Conservation (phyloP, 1,284 basidiomycete species). For the Microbotryomycetes sp. region DNA sequence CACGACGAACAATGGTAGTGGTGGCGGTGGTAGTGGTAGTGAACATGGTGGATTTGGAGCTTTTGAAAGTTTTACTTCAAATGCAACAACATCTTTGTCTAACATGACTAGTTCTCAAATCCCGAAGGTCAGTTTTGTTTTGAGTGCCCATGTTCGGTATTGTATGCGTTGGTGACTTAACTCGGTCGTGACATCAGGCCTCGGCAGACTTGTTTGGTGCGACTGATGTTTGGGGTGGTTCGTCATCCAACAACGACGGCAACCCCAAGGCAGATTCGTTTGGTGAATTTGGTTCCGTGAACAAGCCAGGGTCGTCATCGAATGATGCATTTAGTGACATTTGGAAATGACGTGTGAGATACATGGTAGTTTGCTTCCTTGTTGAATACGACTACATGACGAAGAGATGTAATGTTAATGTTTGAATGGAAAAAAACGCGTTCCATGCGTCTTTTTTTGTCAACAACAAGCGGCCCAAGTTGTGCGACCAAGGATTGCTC, state of each 20-base stretch:
- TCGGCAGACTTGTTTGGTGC: not conserved
- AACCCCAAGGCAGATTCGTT: conserved; percentile 15
- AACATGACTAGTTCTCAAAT: not conserved
- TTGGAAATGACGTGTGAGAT: conserved; percentile 11
- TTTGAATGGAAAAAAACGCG: not conserved
- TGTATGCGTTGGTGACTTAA: not conserved
- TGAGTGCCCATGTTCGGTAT: not conserved
- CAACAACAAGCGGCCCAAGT: too few species aligned
- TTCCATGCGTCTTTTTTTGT: not conserved
- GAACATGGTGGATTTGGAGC: conserved; percentile 4
- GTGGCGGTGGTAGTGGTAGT: not conserved
- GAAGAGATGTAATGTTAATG: too few species aligned
- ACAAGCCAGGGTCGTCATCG: not conserved
- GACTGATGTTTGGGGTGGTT: conserved; percentile 1
- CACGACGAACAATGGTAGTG: not conserved
- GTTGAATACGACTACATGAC: not conserved
- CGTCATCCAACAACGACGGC: not conserved
- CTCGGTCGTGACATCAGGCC: not conserved
- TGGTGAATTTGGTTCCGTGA: conserved; percentile 19
- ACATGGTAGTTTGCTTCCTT: not conserved
- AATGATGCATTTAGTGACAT: conserved; percentile 30
- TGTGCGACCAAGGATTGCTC: not conserved
- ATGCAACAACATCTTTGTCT: not conserved
- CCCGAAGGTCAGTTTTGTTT: not conserved
- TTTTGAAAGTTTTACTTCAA: conserved; percentile 6